Conservation (phyloP, 2,329 filamentous ascomycete species). For the Botryotinia globosa region DNA sequence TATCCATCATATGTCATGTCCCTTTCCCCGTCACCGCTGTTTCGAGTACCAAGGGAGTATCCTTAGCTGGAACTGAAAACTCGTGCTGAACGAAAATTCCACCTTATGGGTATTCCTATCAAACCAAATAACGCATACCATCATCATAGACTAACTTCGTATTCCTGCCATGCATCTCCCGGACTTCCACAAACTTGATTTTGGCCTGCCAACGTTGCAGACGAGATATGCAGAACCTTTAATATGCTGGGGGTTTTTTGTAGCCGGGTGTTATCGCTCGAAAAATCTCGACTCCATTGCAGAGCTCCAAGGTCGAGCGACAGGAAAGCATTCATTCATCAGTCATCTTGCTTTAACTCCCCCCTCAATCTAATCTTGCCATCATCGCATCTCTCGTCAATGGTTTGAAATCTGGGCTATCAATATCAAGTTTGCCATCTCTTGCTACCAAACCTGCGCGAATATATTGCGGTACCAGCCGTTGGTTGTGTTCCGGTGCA, state of each 20-base stretch:
- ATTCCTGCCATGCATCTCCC: conserved; percentile 33
- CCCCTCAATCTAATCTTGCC: conserved; percentile 84
- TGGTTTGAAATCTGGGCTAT: conserved; percentile 91
- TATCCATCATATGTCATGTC: conserved; percentile 28
- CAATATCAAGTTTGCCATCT: conserved; percentile 57
- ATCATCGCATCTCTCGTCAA: conserved; percentile 96
- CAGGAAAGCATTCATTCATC: conserved; percentile 39
- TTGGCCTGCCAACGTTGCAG: conserved; percentile 31
- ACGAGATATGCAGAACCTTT: conserved; percentile 34
- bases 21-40: conserved; percentile 26
- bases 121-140: conserved; percentile 38
- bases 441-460: conserved; percentile 69
- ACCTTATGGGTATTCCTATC: conserved; percentile 37
- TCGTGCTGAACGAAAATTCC: conserved; percentile 33
- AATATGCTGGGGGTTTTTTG: conserved; percentile 34
- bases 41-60: conserved; percentile 29
- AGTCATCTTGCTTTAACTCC: conserved; percentile 31
- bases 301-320: conserved; percentile 34
- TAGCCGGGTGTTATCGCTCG: conserved; percentile 33
- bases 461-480: conserved; percentile 82
- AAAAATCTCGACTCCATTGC: conserved; percentile 30
- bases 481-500: conserved; percentile 78
- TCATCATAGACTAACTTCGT: conserved; percentile 34
- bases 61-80: conserved; percentile 31
- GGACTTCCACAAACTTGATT: conserved; percentile 35